phyloP scores from a whole-genome alignment of 331 rosid species.

The Stylosanthes scabra region DNA sequence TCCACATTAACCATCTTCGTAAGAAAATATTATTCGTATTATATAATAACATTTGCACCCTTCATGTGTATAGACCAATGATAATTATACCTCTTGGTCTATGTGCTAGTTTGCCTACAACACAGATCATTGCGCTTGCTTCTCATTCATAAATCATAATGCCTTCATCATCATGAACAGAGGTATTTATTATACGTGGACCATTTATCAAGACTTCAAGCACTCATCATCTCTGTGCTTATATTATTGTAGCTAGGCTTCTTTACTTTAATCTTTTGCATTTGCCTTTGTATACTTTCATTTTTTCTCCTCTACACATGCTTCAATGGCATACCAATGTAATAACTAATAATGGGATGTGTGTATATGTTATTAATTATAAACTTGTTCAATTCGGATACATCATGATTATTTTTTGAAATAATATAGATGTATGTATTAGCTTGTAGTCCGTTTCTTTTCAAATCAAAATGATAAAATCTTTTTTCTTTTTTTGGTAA shows the following conservation, averaged over 20 bases:
- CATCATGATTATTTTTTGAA: not conserved
- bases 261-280: not conserved
- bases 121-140: constrained; percentile 39
- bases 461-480: not conserved
- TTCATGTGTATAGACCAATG: constrained; percentile 1
- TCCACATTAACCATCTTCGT: constrained; percentile 7
- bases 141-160: no score
- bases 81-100: constrained; percentile 29
- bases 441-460: not conserved
- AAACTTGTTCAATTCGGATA: not conserved
- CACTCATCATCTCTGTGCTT: not conserved
- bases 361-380: constrained; percentile 1
- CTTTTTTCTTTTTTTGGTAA: no score
- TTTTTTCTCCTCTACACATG: not conserved
- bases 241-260: not conserved
- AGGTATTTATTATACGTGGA: no score
- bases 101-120: constrained; percentile 31
- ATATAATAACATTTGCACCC: not conserved
- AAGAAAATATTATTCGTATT: constrained; percentile 10
- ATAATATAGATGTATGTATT: no score
- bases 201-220: not conserved
- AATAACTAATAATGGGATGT: constrained; percentile 12
- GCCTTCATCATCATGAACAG: no score
- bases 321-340: no score
- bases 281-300: constrained; percentile 12